Evolutionary conservation across 441 rosid genomes (phyloP).

Genomic region (Heliophila coronopifolia): DNA sequence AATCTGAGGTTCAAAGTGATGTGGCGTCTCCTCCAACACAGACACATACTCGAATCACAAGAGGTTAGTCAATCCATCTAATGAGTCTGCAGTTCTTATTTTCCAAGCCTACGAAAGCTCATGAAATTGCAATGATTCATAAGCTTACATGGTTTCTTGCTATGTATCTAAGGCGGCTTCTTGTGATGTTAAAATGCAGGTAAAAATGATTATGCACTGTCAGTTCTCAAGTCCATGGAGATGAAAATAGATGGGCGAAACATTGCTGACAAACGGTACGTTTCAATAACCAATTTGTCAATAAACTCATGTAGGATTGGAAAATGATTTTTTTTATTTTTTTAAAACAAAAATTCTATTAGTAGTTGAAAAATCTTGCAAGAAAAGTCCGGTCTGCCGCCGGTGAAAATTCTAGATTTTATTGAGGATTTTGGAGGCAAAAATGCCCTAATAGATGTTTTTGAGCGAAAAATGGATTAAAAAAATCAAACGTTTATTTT

Average conservation of each 20-base stretch:
- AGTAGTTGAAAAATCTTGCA: too few species aligned
- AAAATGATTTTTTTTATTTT: too few species aligned
- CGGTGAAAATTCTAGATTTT: too few species aligned
- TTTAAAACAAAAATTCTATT: too few species aligned
- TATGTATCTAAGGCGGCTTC: conserved; percentile 13
- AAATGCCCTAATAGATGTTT: too few species aligned
- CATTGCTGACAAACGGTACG: conserved; percentile 62
- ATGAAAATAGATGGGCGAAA: conserved; percentile 82
- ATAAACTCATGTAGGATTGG: too few species aligned
- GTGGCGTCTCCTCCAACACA: conserved; percentile 38
- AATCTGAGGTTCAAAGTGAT: conserved; percentile 42
- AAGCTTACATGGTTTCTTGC: background rate
- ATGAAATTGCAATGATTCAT: conserved; percentile 1
- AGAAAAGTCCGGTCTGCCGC: too few species aligned
- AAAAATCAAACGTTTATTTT: too few species aligned
- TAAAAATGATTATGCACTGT: conserved; percentile 87
- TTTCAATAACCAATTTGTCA: background rate
- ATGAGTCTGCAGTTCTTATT: background rate
- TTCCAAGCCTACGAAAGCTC: background rate
- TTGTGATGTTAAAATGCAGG: conserved; percentile 37
- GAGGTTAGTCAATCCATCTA: conserved; percentile 45
- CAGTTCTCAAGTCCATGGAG: conserved; percentile 73
- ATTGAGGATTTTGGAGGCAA: too few species aligned
- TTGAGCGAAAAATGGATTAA: too few species aligned
- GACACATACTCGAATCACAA: conserved; percentile 34